phyloP scores from a whole-genome alignment of 2,329 filamentous ascomycete species.

The Simplicillium aogashimaense region DNA sequence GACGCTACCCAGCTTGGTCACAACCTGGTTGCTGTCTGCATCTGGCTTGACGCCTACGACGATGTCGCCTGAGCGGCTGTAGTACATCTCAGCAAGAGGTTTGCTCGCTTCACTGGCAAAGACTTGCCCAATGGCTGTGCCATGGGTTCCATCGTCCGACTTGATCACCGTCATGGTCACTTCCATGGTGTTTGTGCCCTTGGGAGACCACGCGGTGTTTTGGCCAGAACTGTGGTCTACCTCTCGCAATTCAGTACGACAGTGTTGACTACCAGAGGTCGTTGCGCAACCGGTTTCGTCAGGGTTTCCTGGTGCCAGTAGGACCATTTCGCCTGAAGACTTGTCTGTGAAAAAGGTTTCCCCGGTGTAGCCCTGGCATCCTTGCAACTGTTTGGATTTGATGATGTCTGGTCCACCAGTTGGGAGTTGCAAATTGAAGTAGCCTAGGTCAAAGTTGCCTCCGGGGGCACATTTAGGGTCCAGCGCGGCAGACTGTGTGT shows the following conservation, averaged over 20 bases:
- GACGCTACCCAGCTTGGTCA: constrained; percentile 1
- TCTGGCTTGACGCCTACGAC: constrained; percentile 1
- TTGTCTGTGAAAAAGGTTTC: constrained; percentile 2
- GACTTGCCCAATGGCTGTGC: constrained; percentile 1
- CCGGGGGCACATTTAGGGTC: constrained; percentile 1
- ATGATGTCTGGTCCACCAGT: neutral
- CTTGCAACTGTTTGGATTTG: constrained; percentile 1
- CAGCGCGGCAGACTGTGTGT: neutral
- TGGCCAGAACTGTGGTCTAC: neutral
- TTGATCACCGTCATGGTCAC: constrained; percentile 1
- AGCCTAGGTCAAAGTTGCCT: constrained; percentile 1
- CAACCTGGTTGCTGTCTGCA: constrained; percentile 1
- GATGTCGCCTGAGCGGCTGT: constrained; percentile 1
- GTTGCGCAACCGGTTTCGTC: constrained; percentile 1
- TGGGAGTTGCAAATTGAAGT: constrained; percentile 1
- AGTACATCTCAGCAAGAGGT: constrained; percentile 2
- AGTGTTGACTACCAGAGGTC: constrained; percentile 1
- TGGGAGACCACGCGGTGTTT: constrained; percentile 1
- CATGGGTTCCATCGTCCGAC: constrained; percentile 1
- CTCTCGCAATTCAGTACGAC: constrained; percentile 1
- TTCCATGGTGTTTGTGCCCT: neutral
- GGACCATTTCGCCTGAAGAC: neutral
- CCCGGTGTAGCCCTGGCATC: constrained; percentile 1
- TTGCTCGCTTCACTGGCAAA: constrained; percentile 2
- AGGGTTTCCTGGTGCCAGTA: constrained; percentile 1